Conservation (phyloP, 2,329 filamentous ascomycete genomes). For the Sarocladiaceae sp. region DNA sequence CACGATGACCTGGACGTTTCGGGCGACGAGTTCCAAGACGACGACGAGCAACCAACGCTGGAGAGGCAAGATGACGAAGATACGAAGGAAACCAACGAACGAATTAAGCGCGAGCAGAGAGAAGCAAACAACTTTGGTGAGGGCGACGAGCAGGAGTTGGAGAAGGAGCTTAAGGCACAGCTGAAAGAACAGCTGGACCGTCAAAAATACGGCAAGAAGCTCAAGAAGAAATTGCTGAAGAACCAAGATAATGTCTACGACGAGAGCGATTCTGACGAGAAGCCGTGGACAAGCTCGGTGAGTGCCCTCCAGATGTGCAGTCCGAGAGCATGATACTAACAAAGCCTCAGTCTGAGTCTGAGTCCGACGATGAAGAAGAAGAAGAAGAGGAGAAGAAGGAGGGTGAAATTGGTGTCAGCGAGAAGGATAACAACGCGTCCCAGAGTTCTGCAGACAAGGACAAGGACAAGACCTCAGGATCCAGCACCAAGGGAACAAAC, state of each 20-base stretch:
- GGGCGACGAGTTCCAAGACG: constrained; percentile 75
- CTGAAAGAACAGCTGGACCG: constrained; percentile 61
- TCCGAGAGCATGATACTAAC: background rate
- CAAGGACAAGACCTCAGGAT: constrained; percentile 49
- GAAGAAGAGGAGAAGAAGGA: constrained; percentile 33
- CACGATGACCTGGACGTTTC: constrained; percentile 64
- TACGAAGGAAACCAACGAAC: constrained; percentile 61
- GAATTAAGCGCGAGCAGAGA: constrained; percentile 75
- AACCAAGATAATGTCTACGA: constrained; percentile 85
- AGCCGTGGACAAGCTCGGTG: constrained; percentile 35
- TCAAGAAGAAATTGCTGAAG: constrained; percentile 76
- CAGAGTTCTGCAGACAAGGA: constrained; percentile 44
- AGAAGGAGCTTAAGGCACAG: constrained; percentile 66
- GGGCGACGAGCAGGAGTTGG: constrained; percentile 63
- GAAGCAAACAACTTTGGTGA: constrained; percentile 76
- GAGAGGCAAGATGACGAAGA: constrained; percentile 84
- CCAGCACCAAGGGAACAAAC: constrained; percentile 56
- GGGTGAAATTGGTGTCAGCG: constrained; percentile 49
- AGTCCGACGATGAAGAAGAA: constrained; percentile 32
- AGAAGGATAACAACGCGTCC: constrained; percentile 54
- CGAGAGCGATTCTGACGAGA: constrained; percentile 56
- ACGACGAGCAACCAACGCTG: constrained; percentile 71
- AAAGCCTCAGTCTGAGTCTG: constrained; percentile 41
- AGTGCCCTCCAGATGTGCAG: constrained; percentile 7
- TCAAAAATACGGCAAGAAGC: constrained; percentile 66